A percentile compares a stretch with the other conserved stretches of the same genome.
Evolutionary conservation across 139 green algal genomes (phyloP).

Genomic region (Chlamydomonas sp.): DNA sequence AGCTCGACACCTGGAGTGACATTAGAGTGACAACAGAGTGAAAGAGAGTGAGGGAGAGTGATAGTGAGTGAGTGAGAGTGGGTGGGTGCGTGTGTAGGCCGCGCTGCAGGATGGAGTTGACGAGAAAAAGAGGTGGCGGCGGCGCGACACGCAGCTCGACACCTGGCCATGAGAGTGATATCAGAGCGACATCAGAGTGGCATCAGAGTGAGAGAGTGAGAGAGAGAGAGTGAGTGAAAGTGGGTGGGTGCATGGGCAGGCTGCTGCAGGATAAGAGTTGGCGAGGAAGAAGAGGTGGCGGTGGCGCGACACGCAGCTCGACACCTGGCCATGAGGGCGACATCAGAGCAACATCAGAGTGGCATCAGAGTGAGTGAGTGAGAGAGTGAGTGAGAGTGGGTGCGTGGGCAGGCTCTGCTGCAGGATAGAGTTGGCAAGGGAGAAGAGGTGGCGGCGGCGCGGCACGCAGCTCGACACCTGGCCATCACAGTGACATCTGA

Average conservation of each 20-base stretch:
- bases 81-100: too few relatives aligned
- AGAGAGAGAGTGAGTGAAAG: too few relatives aligned
- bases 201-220: too few relatives aligned
- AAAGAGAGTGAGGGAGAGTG: too few relatives aligned
- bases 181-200: too few relatives aligned
- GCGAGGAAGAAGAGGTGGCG: neutral
- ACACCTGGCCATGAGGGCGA: neutral
- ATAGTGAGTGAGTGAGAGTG: too few relatives aligned
- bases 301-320: neutral
- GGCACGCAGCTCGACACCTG: neutral
- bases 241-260: too few relatives aligned
- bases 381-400: too few relatives aligned
- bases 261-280: neutral
- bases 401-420: neutral
- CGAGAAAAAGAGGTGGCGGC: neutral
- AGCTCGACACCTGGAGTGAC: neutral
- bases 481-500: neutral
- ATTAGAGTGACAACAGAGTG: neutral
- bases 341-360: too few relatives aligned
- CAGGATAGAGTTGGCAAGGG: neutral
- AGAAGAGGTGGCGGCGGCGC: neutral
- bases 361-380: too few relatives aligned
- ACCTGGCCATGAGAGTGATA: neutral
- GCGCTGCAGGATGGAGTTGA: conserved; percentile 4
- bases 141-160: neutral